Evolutionary conservation across 1,284 basidiomycete species (phyloP).

Genomic region (Apiotrichum siamense): DNA sequence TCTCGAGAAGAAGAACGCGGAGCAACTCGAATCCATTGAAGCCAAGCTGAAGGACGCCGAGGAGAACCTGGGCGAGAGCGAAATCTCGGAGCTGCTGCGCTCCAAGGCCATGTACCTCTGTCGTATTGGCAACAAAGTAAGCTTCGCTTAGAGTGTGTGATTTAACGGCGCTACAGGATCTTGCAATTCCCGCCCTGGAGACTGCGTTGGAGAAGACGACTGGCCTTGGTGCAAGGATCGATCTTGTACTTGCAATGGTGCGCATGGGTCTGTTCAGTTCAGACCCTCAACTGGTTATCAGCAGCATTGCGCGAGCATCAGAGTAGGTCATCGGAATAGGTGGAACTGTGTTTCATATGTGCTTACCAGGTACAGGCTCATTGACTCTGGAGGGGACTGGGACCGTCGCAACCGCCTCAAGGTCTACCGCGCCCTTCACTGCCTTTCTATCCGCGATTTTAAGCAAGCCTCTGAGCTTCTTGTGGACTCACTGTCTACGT

Average conservation of each 20-base stretch:
- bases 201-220: constrained; percentile 86
- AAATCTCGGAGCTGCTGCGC: constrained; percentile 80
- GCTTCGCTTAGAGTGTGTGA: constrained; percentile 15
- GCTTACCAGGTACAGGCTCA: constrained; percentile 55
- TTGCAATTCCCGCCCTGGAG: constrained; percentile 70
- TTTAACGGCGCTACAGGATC: constrained; percentile 52
- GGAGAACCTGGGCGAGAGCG: constrained; percentile 87
- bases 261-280: constrained; percentile 88
- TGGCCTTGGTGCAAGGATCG: constrained; percentile 87
- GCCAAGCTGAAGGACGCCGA: constrained; percentile 75
- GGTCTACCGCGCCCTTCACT: constrained; percentile 85
- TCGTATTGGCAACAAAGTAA: constrained; percentile 83
- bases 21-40: constrained; percentile 70
- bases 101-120: constrained; percentile 83
- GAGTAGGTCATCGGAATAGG: constrained; percentile 62
- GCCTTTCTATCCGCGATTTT: constrained; percentile 71
- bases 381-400: constrained; percentile 97
- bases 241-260: constrained; percentile 81
- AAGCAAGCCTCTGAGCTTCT: constrained; percentile 71
- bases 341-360: not conserved
- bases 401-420: constrained; percentile 93
- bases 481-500: constrained; percentile 85
- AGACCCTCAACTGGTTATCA: constrained; percentile 67
- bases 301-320: constrained; percentile 73
- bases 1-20: constrained; percentile 70